Evolutionary conservation across 169 alveolate species (phyloP).

Genomic region (Plasmodium vivax): DNA sequence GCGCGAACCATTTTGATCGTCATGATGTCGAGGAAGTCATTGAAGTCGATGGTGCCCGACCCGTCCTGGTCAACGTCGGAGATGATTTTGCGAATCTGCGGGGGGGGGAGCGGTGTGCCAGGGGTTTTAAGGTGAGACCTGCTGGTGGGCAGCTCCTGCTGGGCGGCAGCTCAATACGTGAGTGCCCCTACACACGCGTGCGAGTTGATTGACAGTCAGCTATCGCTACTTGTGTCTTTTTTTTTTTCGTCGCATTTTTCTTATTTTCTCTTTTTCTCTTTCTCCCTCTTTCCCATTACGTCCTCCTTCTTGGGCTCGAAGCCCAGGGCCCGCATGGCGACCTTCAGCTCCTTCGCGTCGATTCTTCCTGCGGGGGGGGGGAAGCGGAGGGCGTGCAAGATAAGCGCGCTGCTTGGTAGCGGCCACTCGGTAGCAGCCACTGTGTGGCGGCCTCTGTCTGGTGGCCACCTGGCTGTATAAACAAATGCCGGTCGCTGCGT

Average conservation of each 20-base stretch:
- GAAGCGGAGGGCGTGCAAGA: neutral
- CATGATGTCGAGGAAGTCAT: slow-evolving; percentile 87
- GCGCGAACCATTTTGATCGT: slow-evolving; percentile 81
- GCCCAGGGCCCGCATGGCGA: slow-evolving; percentile 99
- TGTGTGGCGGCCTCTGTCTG: too few species aligned
- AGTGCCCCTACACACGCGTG: neutral
- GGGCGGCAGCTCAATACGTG: neutral
- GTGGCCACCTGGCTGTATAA: neutral
- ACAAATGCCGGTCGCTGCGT: neutral
- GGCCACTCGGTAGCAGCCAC: neutral
- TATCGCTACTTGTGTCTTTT: neutral
- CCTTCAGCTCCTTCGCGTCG: slow-evolving; percentile 97
- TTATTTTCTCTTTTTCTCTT: neutral
- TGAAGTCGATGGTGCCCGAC: slow-evolving; percentile 86
- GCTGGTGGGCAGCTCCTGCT: neutral
- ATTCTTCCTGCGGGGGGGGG: slow-evolving; percentile 83
- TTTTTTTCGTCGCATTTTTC: neutral
- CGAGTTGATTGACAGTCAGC: neutral
- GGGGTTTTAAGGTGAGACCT: too few species aligned
- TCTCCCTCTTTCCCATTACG: slow-evolving; percentile 70
- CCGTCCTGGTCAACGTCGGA: slow-evolving; percentile 95
- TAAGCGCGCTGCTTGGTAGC: neutral
- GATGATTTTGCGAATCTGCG: slow-evolving; percentile 92
- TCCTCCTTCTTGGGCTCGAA: slow-evolving; percentile 98
- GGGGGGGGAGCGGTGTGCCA: neutral